These are phyloP conservation scores for Boletus reticulatus DNA, from an alignment of 768 basidiomycete genomes.

Conservation along the genomic window DNA sequence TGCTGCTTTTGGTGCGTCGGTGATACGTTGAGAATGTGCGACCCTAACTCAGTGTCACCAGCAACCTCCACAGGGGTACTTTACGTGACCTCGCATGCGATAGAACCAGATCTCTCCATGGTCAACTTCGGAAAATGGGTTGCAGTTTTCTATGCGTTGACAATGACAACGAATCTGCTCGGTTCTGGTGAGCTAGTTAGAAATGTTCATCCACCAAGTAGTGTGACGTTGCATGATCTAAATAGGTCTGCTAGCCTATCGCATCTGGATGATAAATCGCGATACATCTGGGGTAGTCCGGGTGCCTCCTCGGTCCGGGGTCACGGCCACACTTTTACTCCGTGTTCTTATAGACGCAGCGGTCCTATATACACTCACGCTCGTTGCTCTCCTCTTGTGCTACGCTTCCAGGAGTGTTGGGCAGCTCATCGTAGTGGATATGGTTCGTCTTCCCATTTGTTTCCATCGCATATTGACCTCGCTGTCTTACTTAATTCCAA, in stretches of 20 bases:
- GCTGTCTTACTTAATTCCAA: not conserved
- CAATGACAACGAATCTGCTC: conserved; percentile 21
- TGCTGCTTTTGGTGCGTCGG: conserved; percentile 11
- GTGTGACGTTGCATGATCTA: not conserved
- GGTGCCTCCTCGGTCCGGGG: conserved; percentile 3
- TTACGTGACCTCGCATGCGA: not conserved
- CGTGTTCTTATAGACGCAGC: conserved; percentile 18
- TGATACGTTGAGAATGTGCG: not conserved
- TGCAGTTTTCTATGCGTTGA: conserved; percentile 16
- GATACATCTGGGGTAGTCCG: conserved; percentile 7
- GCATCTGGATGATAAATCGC: conserved; percentile 14
- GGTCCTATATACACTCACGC: conserved; percentile 14
- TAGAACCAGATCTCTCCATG: not conserved
- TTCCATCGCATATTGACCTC: not conserved
- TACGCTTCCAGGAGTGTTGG: conserved; percentile 1
- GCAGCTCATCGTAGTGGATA: conserved; percentile 17
- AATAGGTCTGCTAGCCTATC: conserved; percentile 15
- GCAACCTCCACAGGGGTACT: conserved; percentile 11
- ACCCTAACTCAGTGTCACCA: not conserved
- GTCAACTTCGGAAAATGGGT: conserved; percentile 6
- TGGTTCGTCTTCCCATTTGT: conserved; percentile 10
- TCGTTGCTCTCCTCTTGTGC: conserved; percentile 13
- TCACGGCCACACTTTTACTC: conserved; percentile 7
- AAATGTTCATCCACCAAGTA: not conserved
- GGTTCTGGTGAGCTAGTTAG: conserved; percentile 13